Conservation (phyloP, 305 asterid species). For the Solanum hybrid region DNA sequence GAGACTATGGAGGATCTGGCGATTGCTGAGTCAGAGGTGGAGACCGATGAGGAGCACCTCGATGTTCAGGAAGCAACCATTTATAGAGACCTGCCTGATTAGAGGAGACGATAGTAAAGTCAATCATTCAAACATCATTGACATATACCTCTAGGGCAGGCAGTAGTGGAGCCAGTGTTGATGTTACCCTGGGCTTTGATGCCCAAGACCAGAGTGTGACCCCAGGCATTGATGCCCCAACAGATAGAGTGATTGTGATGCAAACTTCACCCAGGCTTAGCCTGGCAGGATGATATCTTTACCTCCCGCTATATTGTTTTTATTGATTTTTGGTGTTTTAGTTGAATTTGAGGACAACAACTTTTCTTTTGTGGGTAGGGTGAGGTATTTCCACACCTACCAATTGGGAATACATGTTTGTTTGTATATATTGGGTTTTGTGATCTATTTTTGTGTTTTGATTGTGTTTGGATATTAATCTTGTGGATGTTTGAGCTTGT, state of each 20-base stretch:
- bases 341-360: background rate
- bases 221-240: fast-evolving
- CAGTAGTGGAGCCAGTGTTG: background rate
- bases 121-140: background rate
- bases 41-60: background rate
- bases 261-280: background rate
- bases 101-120: background rate
- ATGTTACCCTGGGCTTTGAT: fast-evolving
- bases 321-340: background rate
- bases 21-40: background rate
- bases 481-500: background rate
- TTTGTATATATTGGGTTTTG: background rate
- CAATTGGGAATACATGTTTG: background rate
- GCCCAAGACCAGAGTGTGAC: background rate
- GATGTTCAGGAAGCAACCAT: background rate
- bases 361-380: background rate
- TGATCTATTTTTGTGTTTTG: background rate
- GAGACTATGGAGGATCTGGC: background rate
- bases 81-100: background rate
- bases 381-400: background rate
- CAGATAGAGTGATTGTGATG: background rate
- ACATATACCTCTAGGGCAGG: background rate
- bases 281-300: background rate
- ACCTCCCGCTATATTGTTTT: background rate
- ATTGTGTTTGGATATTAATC: background rate